Evolutionary conservation across 805 yeast genomes (phyloP), one percentile per base, ranked within the genome.

Genomic region (Lipomyces starkeyi): DNA sequence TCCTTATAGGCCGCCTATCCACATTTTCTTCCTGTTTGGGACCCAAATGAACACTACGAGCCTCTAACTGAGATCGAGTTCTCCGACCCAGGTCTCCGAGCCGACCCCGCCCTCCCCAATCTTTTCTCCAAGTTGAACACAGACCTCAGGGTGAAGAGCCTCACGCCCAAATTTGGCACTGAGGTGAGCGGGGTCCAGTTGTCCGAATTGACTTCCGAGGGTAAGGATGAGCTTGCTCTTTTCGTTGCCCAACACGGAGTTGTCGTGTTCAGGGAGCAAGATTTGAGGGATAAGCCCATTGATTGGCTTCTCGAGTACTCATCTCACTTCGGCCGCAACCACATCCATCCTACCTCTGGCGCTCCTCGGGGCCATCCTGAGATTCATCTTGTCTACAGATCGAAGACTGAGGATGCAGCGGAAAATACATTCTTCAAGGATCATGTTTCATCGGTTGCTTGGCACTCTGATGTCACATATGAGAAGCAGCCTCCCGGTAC

Each of bases 381-480:
- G 68, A 82, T 89, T 68, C 91, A 88, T 72, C 78, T 88, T 47
- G 86, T 88, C 20, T 87, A 85, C 77, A 80, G 90, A 57, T 78
- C 83, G 91, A 89, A 80, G 55, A 79, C 78, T 13, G 69, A 67
- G 13, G 57, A 61, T 35, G 67, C 57, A 22, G 58, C 53, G 2
- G 66, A 68, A 52, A 70, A 69, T 55, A 58, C 67, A 2, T 69
- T 67, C 62, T 68, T 70, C 55, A 25, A 64, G 35, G 63, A 70
- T 13, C 73, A 71, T 37, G 68, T 68, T 27, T 58, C 75, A 20
- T 76, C 78, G 1, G 70, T 69, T 27, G 76, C 60, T 14, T 90
- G 91, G 90, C 95, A 90, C 77, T 84, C 91, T 1, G 95, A 90
- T 76, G 90, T 88, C 32, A 84, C 91, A 27, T 90, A 88, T 77